phyloP scores from a whole-genome alignment of 2,329 filamentous ascomycete species.

The Xylariaceae sp. region DNA sequence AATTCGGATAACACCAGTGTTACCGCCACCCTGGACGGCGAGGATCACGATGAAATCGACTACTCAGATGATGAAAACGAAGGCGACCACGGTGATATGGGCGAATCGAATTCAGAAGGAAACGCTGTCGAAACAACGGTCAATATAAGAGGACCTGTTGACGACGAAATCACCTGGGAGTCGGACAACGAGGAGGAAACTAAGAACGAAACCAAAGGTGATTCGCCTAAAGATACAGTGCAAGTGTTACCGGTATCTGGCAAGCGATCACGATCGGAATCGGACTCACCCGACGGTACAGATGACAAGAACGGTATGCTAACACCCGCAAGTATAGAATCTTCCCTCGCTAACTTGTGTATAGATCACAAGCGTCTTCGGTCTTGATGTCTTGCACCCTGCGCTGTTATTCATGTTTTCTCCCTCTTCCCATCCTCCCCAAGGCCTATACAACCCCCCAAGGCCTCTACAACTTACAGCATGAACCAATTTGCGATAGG shows the following conservation, averaged over 20 bases:
- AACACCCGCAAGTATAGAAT: not conserved
- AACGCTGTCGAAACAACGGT: constrained; percentile 21
- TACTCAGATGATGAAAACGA: constrained; percentile 35
- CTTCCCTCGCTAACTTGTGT: constrained; percentile 28
- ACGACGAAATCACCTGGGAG: constrained; percentile 34
- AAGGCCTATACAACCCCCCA: not conserved
- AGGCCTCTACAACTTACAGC: constrained; percentile 11
- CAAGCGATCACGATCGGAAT: constrained; percentile 29
- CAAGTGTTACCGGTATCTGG: constrained; percentile 34
- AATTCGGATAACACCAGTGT: constrained; percentile 35
- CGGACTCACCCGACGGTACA: constrained; percentile 24
- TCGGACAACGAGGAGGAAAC: constrained; percentile 31
- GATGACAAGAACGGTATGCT: constrained; percentile 31
- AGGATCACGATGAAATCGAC: constrained; percentile 34
- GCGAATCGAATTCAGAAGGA: constrained; percentile 17
- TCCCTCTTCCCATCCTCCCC: not conserved
- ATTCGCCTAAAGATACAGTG: constrained; percentile 27
- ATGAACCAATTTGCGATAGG: constrained; percentile 18
- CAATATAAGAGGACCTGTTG: constrained; percentile 23
- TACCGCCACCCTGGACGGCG: constrained; percentile 32
- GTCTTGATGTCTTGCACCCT: constrained; percentile 32
- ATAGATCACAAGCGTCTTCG: constrained; percentile 50
- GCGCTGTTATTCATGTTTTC: constrained; percentile 7
- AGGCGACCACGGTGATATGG: constrained; percentile 23
- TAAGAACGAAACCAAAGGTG: constrained; percentile 16